Percentiles rank a stretch among this genome's conserved stretches.
phyloP scores from a whole-genome alignment of 805 yeast species.

The Metschnikowia lochheadii region DNA sequence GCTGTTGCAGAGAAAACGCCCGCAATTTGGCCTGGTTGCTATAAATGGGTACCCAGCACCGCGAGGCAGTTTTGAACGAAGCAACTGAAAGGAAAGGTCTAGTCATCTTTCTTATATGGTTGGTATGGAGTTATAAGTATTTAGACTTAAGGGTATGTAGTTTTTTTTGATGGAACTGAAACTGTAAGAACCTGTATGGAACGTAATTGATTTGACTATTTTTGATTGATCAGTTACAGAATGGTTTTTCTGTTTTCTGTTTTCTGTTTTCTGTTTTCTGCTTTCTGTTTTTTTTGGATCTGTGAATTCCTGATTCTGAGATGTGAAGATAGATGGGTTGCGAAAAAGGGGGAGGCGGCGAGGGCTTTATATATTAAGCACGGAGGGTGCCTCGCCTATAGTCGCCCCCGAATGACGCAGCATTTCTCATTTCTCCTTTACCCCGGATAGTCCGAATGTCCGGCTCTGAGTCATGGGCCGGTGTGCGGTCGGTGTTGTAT shows the following conservation, averaged over 20 bases:
- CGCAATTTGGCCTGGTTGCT: constrained; percentile 18
- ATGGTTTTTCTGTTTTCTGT: too few relatives aligned
- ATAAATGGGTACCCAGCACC: constrained; percentile 35
- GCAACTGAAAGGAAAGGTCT: constrained; percentile 32
- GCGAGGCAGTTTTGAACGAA: constrained; percentile 38
- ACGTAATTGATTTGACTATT: too few relatives aligned
- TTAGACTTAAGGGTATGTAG: background rate
- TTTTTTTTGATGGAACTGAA: too few relatives aligned
- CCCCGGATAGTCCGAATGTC: constrained; percentile 17
- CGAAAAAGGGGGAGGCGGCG: background rate
- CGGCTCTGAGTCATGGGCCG: constrained; percentile 7
- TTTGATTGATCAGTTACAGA: too few relatives aligned
- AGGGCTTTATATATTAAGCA: constrained; percentile 3
- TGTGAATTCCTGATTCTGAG: too few relatives aligned
- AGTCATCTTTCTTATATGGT: constrained; percentile 15
- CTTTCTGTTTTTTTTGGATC: too few relatives aligned
- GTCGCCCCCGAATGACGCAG: background rate
- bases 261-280: too few relatives aligned
- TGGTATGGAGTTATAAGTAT: background rate
- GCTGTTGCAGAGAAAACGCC: constrained; percentile 34
- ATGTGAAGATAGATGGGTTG: too few relatives aligned
- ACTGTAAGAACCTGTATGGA: too few relatives aligned
- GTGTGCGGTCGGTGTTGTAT: background rate
- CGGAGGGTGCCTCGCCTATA: background rate
- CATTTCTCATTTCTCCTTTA: constrained; percentile 7